phyloP scores from a whole-genome alignment of 768 basidiomycete species.

The Tulasnella calospora region DNA sequence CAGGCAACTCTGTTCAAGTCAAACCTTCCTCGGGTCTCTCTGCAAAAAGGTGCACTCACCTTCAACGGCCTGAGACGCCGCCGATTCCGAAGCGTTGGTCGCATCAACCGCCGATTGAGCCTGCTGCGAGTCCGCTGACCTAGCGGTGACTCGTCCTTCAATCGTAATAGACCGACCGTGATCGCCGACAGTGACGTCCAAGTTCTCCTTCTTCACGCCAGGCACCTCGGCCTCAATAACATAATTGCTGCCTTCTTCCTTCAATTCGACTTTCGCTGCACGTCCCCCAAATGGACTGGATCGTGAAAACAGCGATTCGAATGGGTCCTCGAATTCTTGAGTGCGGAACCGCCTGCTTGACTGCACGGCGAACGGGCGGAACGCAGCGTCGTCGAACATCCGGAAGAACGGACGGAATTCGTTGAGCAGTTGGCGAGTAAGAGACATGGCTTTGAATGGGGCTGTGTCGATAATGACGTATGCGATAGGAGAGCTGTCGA shows the following conservation, averaged over 20 bases:
- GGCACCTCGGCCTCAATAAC: constrained; percentile 28
- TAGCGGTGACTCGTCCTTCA: constrained; percentile 17
- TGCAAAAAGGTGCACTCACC: neutral
- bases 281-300: neutral
- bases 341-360: neutral
- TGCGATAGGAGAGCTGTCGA: neutral
- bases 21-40: neutral
- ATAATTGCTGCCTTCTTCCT: constrained; percentile 21
- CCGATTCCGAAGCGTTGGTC: neutral
- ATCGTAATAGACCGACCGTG: constrained; percentile 28
- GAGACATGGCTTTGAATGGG: constrained; percentile 20
- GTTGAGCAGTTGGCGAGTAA: constrained; percentile 24
- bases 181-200: constrained; percentile 27
- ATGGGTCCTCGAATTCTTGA: neutral
- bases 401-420: constrained; percentile 29
- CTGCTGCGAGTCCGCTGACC: constrained; percentile 10
- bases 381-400: constrained; percentile 18
- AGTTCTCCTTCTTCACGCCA: constrained; percentile 28
- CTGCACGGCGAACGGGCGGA: neutral
- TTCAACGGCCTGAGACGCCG: neutral
- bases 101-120: neutral
- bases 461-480: constrained; percentile 22
- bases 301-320: constrained; percentile 7
- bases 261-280: constrained; percentile 20
- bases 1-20: neutral